Conservation (phyloP, 371 early-diverging fungal species). For the Fennellomyces sp. region DNA sequence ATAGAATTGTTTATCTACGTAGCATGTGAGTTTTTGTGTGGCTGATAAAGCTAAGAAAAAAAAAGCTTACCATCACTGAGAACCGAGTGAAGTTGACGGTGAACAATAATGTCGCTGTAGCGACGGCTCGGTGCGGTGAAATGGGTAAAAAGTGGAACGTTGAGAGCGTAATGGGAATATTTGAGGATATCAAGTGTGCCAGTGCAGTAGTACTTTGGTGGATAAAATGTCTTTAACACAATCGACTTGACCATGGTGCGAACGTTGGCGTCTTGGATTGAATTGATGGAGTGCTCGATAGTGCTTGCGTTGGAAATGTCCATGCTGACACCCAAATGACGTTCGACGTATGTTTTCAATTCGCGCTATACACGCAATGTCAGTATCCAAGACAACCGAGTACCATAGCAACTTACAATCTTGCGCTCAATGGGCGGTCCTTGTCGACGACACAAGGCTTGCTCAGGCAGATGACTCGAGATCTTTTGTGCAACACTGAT, state of each 20-base stretch:
- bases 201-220: conserved; percentile 88
- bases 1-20: conserved; percentile 35
- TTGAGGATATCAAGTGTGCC: conserved; percentile 69
- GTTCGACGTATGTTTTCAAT: conserved; percentile 55
- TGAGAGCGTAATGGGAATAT: conserved; percentile 79
- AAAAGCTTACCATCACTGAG: conserved; percentile 19
- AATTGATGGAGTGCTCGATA: conserved; percentile 69
- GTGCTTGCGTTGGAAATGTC: conserved; percentile 53
- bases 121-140: conserved; percentile 95
- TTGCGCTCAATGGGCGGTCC: conserved; percentile 57
- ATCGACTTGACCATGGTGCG: conserved; percentile 63
- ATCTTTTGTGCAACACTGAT: conserved; percentile 86
- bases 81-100: conserved; percentile 67
- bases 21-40: too few relatives aligned
- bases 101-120: conserved; percentile 95
- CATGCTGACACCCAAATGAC: conserved; percentile 51
- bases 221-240: conserved; percentile 76
- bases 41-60: too few relatives aligned
- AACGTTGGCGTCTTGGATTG: conserved; percentile 55
- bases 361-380: conserved; percentile 43
- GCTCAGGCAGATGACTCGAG: conserved; percentile 75
- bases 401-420: conserved; percentile 21
- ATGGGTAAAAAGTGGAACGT: conserved; percentile 82
- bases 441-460: conserved; percentile 83
- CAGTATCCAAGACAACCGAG: not conserved